Evolutionary conservation across 768 basidiomycete genomes (phyloP), one percentile per base, ranked within the genome.

Genomic region (Arthromyces matolae): DNA sequence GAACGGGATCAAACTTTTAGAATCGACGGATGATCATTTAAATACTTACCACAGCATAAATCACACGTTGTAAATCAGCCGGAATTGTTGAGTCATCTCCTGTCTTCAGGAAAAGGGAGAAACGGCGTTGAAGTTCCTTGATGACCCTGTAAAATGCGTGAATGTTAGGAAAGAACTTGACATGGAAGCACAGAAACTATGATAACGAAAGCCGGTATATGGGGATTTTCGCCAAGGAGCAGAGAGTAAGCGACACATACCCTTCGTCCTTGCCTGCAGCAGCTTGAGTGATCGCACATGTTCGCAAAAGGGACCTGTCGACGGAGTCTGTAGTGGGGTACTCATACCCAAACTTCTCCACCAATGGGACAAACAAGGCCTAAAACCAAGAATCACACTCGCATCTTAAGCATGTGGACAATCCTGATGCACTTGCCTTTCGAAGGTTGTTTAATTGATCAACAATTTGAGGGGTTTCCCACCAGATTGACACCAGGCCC

Each of bases 51-150:
- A 67, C 72, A 23, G 61, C 56, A 63, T 74, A 84, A 33, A 80
- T 79, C 33, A 75, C 66, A 23, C 71, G 59, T 55, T 86, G 77
- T 37, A 98, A 67, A 67, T 97, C 94, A 22, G 81, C 77, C 6
- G 91, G 89, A 54, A 98, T 89, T 44, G 66, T 71, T 0, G 84
- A 84, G 56, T 86, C 80, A 60, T 95, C 88, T 7, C 80, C 80
- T 12, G 81, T 87, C 50, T 79, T 74, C 57, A 86, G 64, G 62
- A 83, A 91, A 23, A 78, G 68, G 28, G 71, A 68, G 71, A 96
- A 97, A 46, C 89, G 83, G 20, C 68, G 67, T 56, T 74, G 69
- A 42, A 95, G 70, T 60, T 91, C 87, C 38, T 77, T 71, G 54
- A 95, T 64, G n/a, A 89, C 85, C 38, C 89, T 93, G 60, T 13